phyloP scores from a whole-genome alignment of 371 early-diverging fungal species.

The Umbelopsis sp. region DNA sequence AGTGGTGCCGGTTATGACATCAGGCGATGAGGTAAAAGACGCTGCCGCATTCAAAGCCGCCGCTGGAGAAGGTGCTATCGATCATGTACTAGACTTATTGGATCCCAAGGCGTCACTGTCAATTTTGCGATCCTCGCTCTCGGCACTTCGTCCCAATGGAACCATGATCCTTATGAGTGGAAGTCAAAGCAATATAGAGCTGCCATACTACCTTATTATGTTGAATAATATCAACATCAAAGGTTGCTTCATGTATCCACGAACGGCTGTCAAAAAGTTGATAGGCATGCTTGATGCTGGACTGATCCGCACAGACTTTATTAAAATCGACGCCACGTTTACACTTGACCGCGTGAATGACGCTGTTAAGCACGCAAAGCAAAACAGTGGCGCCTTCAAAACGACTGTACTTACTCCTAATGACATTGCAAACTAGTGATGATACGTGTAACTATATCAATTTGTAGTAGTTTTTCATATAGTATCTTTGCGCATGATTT shows the following conservation, averaged over 20 bases:
- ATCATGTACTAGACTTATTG: conserved; percentile 26
- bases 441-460: neutral
- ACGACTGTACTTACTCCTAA: conserved; percentile 24
- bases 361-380: neutral
- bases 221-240: conserved; percentile 26
- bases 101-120: conserved; percentile 24
- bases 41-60: conserved; percentile 19
- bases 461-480: neutral
- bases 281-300: conserved; percentile 28
- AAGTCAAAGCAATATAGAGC: neutral
- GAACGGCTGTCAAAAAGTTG: conserved; percentile 20
- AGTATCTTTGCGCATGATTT: no score
- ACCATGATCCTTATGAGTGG: conserved; percentile 29
- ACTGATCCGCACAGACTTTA: conserved; percentile 19
- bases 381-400: neutral
- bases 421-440: neutral
- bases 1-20: conserved; percentile 24
- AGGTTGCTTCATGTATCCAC: conserved; percentile 30
- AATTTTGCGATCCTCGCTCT: conserved; percentile 21
- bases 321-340: neutral
- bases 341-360: conserved; percentile 13
- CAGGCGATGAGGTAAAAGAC: conserved; percentile 25
- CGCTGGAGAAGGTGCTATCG: conserved; percentile 22
- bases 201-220: conserved; percentile 26
- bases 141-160: conserved; percentile 20